Base-by-base conservation (phyloP, 257 asterid species). In the Asclepias syriaca region DNA sequence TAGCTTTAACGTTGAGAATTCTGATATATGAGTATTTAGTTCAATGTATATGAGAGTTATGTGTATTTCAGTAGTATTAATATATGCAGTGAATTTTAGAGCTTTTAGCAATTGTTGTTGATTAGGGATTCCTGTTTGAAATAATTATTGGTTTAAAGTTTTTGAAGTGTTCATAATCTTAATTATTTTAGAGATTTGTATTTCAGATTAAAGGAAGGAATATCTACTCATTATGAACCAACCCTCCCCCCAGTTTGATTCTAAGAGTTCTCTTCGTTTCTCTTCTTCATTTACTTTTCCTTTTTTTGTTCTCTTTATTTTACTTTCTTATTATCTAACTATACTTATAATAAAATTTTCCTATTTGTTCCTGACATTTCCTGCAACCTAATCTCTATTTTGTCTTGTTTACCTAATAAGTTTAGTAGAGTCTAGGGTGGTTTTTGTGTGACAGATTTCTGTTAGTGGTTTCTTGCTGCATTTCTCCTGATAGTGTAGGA, bases 401-500 rank as follows among this genome's bases (percentile, higher is more conserved):
- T 53, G 58, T 53, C 24, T 53, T 4, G 24, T 19, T 53, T 53
- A 53, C 58, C 21, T 18, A 0, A 5, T 53, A 53, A 53, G 18
- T 14, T 49, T 49, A 49, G 53, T 15, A 53, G 9, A 5, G 4
- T 16, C 22, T 18, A 53, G 24, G 58, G 24, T 19, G 10, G 58
- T 8, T 53, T 50, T 50, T 50, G 55, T 53, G 57, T 18, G 22
- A 53, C 1, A 3, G 22, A 7, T 16, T 53, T 53, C 19, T 18
- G 24, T 19, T 21, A 54, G 45, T 39, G 48, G 27, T 34, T 0
- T 64, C 4, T 2, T 34, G 19, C 32, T 66, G 65, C 29, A 55
- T 54, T 60, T 45, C 32, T 71, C 29, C 65, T 50, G 49, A n/a
- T 48, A 9, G 57, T 21, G 50, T 8, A 49, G 58, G 74, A 67